Percentiles rank a stretch among this genome's conserved stretches.
Conservation (phyloP, 2,329 filamentous ascomycete species). For the Chalaropsis thielavioides region DNA sequence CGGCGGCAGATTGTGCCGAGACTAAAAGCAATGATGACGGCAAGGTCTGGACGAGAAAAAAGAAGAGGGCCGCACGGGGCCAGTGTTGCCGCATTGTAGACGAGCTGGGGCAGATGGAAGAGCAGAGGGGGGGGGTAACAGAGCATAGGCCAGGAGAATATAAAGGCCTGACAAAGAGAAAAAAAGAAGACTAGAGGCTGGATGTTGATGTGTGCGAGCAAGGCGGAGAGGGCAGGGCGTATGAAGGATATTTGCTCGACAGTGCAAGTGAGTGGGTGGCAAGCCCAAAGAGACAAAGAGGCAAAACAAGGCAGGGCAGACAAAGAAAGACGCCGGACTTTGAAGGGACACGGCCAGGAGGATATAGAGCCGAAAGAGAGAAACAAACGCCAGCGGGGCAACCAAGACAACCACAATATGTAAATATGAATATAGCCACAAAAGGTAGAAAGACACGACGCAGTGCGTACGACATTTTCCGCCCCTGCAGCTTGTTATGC, state of each 20-base stretch:
- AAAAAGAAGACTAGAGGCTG: not conserved
- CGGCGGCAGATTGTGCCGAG: slow-evolving; percentile 4
- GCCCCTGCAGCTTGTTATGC: no score
- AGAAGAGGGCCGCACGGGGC: not conserved
- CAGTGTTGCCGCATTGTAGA: slow-evolving; percentile 5
- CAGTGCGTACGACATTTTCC: no score
- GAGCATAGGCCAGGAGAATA: not conserved
- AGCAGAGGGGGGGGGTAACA: not conserved
- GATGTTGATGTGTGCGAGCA: not conserved
- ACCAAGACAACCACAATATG: no score
- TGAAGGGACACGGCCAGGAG: not conserved
- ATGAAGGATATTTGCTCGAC: not conserved
- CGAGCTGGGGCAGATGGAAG: slow-evolving; percentile 3
- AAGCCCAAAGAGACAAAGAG: not conserved
- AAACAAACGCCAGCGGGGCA: not conserved
- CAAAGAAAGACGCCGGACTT: not conserved
- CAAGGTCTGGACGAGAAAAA: not conserved
- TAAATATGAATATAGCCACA: no score
- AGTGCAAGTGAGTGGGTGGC: not conserved
- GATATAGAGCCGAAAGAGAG: not conserved
- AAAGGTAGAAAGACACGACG: no score
- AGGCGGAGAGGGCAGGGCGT: not conserved
- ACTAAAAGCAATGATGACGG: not conserved
- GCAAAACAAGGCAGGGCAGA: not conserved
- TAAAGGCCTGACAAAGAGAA: not conserved